Percentiles rank a stretch among this genome's conserved stretches.
Evolutionary conservation across 1,139 yeast species (phyloP).

Genomic region (Pichia inconspicua): DNA sequence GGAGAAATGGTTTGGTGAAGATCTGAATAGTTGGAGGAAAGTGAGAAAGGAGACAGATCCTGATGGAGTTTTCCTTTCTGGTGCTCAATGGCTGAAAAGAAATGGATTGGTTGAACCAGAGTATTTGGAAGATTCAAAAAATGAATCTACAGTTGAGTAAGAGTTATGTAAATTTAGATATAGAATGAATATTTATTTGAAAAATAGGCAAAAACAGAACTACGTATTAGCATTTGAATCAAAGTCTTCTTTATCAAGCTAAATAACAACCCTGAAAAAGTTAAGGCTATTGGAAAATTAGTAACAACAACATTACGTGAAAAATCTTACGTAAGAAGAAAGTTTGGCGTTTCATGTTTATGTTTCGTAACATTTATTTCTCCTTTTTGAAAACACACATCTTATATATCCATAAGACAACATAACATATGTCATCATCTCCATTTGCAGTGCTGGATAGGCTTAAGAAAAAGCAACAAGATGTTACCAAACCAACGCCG

Average conservation of each 20-base stretch:
- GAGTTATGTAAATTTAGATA: background rate
- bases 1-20: constrained; percentile 75
- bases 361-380: no score
- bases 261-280: no score
- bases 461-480: constrained; percentile 4
- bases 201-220: no score
- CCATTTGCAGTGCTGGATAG: constrained; percentile 15
- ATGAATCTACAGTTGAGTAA: background rate
- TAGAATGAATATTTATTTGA: background rate
- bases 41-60: constrained; percentile 71
- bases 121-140: background rate
- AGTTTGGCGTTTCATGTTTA: no score
- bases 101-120: constrained; percentile 54
- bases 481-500: background rate
- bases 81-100: constrained; percentile 69
- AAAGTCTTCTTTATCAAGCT: no score
- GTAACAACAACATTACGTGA: no score
- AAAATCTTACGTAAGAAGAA: no score
- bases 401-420: no score
- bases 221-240: no score
- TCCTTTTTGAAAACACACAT: no score
- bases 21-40: constrained; percentile 49
- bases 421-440: constrained; percentile 6
- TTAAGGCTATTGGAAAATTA: no score
- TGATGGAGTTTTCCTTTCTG: constrained; percentile 68